Evolutionary conservation across 352 stramenopile genomes (phyloP).

Genomic region (Pelagophyceae sp.): DNA sequence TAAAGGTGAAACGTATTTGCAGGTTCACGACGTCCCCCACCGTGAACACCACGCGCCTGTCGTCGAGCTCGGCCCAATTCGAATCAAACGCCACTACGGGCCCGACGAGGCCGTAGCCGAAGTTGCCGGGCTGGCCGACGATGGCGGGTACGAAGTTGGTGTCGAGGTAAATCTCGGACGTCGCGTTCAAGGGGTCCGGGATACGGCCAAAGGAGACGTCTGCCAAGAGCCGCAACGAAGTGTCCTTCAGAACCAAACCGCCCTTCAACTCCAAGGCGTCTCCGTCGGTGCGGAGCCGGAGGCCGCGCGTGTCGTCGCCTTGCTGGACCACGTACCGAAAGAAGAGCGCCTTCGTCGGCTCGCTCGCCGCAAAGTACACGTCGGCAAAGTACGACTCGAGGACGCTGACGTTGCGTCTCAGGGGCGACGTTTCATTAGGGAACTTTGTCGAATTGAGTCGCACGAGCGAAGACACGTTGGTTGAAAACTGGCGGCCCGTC

Average conservation of each 20-base stretch:
- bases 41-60: not conserved
- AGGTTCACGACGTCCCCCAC: not conserved
- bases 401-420: not conserved
- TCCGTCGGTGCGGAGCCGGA: too few species aligned
- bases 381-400: not conserved
- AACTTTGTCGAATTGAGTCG: too few species aligned
- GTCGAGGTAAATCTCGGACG: not conserved
- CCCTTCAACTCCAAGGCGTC: not conserved
- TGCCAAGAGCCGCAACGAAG: not conserved
- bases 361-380: not conserved
- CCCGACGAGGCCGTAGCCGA: not conserved
- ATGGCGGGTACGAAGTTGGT: not conserved
- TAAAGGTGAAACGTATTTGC: not conserved
- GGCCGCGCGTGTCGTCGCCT: not conserved
- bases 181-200: not conserved
- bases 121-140: not conserved
- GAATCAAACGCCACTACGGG: not conserved
- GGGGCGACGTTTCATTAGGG: not conserved
- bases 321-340: constrained; percentile 6
- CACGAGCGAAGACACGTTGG: not conserved
- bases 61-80: not conserved
- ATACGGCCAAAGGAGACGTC: not conserved
- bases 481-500: not conserved
- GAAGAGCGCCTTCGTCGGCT: not conserved
- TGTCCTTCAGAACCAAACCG: not conserved